phyloP scores from a whole-genome alignment of 192 early-diverging fungal genomes.

The Jimgerdemannia lactiflua region DNA sequence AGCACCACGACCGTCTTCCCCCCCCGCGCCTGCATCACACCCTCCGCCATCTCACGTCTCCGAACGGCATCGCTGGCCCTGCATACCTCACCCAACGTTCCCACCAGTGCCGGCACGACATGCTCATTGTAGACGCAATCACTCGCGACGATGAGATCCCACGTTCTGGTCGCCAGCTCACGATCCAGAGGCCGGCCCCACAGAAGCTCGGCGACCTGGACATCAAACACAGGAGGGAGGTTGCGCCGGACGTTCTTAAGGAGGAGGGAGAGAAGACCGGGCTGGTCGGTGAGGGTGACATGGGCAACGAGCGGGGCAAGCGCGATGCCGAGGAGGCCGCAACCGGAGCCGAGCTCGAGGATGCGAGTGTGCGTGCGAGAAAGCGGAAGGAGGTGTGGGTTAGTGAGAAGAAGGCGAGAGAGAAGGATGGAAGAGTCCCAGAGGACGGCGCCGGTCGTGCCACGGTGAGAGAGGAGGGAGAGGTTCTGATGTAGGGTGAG shows the following conservation, averaged over 20 bases:
- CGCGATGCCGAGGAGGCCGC: constrained; percentile 40
- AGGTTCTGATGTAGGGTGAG: constrained; percentile 8
- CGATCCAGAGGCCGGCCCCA: constrained; percentile 22
- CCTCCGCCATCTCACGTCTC: too few species aligned
- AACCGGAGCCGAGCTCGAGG: constrained; percentile 39
- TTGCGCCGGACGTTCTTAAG: constrained; percentile 44
- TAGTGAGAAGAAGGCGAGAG: constrained; percentile 39
- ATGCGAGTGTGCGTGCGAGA: constrained; percentile 9
- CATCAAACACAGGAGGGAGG: too few species aligned
- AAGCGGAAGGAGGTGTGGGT: constrained; percentile 25
- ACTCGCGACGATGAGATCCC: constrained; percentile 28
- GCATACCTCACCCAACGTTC: constrained; percentile 21
- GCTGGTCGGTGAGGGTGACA: constrained; percentile 37
- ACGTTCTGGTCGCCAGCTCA: background rate
- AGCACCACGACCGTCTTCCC: constrained; percentile 32
- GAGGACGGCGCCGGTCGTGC: constrained; percentile 41
- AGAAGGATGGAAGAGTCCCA: constrained; percentile 43
- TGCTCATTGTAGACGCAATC: constrained; percentile 46
- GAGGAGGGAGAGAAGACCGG: constrained; percentile 32
- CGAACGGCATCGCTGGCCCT: constrained; percentile 1
- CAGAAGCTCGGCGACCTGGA: constrained; percentile 33
- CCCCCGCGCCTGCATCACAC: too few species aligned
- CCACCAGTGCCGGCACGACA: constrained; percentile 29
- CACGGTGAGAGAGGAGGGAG: constrained; percentile 35
- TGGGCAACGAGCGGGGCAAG: constrained; percentile 36